Percentiles rank a stretch among this genome's conserved stretches.
These are phyloP conservation scores for Pyrenula massariospora DNA, from an alignment of 495 filamentous ascomycete genomes.

Conservation along the genomic window DNA sequence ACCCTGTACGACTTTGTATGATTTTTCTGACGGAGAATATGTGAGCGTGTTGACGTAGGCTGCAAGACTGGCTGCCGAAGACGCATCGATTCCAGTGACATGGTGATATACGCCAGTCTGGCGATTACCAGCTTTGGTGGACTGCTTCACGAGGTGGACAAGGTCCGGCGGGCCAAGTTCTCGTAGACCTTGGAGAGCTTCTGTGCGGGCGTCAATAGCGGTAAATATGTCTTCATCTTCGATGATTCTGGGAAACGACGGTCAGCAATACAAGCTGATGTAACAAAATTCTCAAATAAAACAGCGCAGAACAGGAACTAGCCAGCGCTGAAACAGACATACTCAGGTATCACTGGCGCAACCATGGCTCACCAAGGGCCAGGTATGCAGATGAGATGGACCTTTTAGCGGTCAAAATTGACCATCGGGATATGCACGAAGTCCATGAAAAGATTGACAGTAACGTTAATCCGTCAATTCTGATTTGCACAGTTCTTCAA, in stretches of 20 bases:
- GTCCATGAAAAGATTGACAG: too few species aligned
- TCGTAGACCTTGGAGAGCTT: conserved; percentile 68
- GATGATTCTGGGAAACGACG: conserved; percentile 53
- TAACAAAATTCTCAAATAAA: background rate
- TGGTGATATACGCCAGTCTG: conserved; percentile 93
- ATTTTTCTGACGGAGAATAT: conserved; percentile 75
- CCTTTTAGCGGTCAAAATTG: background rate
- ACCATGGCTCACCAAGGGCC: conserved; percentile 49
- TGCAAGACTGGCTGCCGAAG: conserved; percentile 89
- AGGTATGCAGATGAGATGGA: background rate
- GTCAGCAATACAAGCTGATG: conserved; percentile 14
- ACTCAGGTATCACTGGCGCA: conserved; percentile 84
- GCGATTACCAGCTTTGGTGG: conserved; percentile 39
- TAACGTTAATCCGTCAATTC: too few species aligned
- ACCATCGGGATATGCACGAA: background rate
- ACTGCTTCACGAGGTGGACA: conserved; percentile 87
- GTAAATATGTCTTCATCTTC: conserved; percentile 78
- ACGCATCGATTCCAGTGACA: conserved; percentile 95
- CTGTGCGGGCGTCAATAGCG: conserved; percentile 80
- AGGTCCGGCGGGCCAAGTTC: conserved; percentile 94
- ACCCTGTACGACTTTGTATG: conserved; percentile 82
- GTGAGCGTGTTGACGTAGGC: conserved; percentile 97
- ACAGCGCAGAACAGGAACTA: too few species aligned
- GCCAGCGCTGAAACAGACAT: conserved; percentile 28
- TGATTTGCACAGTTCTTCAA: too few species aligned